A percentile compares a stretch with the other conserved stretches of the same genome.
Conservation (phyloP, 139 green algal genomes). For the Chlamydomonas asymmetrica region DNA sequence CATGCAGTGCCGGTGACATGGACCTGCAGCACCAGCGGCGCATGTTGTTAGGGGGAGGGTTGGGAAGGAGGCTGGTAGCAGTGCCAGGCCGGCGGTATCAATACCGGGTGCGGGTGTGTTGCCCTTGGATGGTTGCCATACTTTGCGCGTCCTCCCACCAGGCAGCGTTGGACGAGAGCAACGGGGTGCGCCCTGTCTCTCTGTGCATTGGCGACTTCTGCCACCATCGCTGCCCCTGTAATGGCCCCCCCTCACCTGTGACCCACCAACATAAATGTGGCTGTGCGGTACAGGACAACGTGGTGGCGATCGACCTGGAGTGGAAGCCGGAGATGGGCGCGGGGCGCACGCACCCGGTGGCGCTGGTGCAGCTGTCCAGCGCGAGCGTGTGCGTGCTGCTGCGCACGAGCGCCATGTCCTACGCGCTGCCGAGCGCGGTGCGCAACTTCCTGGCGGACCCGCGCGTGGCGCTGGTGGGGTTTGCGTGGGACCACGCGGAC, state of each 20-base stretch:
- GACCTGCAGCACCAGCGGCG: no score
- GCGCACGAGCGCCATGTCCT: conserved; percentile 18
- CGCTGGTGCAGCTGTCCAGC: conserved; percentile 34
- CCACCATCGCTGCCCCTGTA: no score
- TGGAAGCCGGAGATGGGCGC: conserved; percentile 46
- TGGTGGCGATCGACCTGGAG: conserved; percentile 66
- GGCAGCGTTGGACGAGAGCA: no score
- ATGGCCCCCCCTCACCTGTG: neutral
- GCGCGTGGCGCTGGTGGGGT: conserved; percentile 44
- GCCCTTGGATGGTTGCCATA: no score
- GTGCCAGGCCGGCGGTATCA: no score
- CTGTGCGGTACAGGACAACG: conserved; percentile 18
- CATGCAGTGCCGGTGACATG: no score
- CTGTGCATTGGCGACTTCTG: no score
- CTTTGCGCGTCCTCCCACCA: no score
- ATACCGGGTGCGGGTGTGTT: no score
- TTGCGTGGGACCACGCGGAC: conserved; percentile 50
- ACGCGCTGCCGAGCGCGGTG: conserved; percentile 35
- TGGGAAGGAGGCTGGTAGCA: no score
- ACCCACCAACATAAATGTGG: neutral
- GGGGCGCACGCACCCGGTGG: conserved; percentile 21
- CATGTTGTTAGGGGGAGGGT: no score
- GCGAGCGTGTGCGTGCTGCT: conserved; percentile 42
- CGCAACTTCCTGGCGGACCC: conserved; percentile 41
- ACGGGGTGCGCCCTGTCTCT: no score